Evolutionary conservation across 345 rosid species (phyloP).

Genomic region (Luvunga scandens): DNA sequence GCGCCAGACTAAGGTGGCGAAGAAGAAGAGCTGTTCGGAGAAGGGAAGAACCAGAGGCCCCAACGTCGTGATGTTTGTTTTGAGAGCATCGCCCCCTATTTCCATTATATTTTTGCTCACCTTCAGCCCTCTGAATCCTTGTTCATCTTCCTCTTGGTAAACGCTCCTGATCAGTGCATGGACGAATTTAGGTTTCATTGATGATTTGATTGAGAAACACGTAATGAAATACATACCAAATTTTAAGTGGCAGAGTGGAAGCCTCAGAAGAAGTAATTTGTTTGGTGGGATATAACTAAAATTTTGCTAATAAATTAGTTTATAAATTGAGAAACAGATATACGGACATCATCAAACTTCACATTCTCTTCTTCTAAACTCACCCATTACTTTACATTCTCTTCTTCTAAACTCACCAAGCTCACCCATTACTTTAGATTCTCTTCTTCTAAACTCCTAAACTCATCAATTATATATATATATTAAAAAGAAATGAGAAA

Average conservation of each 20-base stretch:
- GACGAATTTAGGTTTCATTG: not conserved
- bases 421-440: too few relatives aligned
- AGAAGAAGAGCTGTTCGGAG: conserved; percentile 94
- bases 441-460: too few relatives aligned
- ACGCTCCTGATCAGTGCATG: conserved; percentile 44
- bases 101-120: conserved; percentile 80
- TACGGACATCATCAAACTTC: too few relatives aligned
- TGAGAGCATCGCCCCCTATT: conserved; percentile 89
- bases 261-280: too few relatives aligned
- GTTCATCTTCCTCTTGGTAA: conserved; percentile 86
- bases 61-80: conserved; percentile 92
- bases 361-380: too few relatives aligned
- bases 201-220: not conserved
- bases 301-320: too few relatives aligned
- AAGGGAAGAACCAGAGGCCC: conserved; percentile 91
- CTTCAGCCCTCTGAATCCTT: conserved; percentile 67
- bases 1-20: conserved; percentile 53
- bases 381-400: too few relatives aligned
- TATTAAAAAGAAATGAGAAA: too few relatives aligned
- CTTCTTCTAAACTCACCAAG: too few relatives aligned
- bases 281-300: too few relatives aligned
- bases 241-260: not conserved
- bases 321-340: too few relatives aligned
- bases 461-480: too few relatives aligned
- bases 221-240: not conserved